Evolutionary conservation across 2,329 filamentous ascomycete genomes (phyloP).

Genomic region (Colletotrichum graminicola): DNA sequence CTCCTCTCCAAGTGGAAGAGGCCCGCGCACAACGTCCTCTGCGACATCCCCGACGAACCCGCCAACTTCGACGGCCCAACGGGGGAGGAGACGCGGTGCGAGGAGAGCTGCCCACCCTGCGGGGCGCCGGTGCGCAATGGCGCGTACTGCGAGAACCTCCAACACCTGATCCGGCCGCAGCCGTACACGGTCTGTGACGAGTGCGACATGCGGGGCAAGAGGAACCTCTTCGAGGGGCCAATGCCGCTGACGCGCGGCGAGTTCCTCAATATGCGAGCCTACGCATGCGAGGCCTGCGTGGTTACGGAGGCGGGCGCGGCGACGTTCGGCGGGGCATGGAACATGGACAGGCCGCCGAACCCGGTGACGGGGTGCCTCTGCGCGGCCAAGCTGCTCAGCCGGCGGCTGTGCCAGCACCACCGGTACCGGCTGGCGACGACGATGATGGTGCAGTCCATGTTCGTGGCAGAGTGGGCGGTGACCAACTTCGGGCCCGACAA

Average conservation of each 20-base stretch:
- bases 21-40: slow-evolving; percentile 37
- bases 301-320: background rate
- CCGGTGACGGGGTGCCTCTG: slow-evolving; percentile 55
- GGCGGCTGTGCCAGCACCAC: slow-evolving; percentile 52
- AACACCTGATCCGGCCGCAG: slow-evolving; percentile 23
- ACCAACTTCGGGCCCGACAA: slow-evolving; percentile 43
- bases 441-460: slow-evolving; percentile 43
- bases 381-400: slow-evolving; percentile 50
- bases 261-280: slow-evolving; percentile 52
- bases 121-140: background rate
- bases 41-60: slow-evolving; percentile 37
- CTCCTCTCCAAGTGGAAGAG: slow-evolving; percentile 35
- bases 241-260: slow-evolving; percentile 43
- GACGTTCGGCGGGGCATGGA: slow-evolving; percentile 21
- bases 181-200: slow-evolving; percentile 43
- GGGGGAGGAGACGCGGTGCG: slow-evolving; percentile 19
- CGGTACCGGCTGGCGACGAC: slow-evolving; percentile 48
- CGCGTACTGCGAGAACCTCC: slow-evolving; percentile 43
- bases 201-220: slow-evolving; percentile 46
- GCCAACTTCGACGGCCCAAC: background rate
- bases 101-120: slow-evolving; percentile 10
- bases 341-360: background rate
- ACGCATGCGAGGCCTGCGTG: slow-evolving; percentile 52
- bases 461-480: slow-evolving; percentile 48
- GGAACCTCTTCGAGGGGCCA: slow-evolving; percentile 39